Evolutionary conservation across 2,329 filamentous ascomycete species (phyloP).

Genomic region (Clonostachys chloroleuca): DNA sequence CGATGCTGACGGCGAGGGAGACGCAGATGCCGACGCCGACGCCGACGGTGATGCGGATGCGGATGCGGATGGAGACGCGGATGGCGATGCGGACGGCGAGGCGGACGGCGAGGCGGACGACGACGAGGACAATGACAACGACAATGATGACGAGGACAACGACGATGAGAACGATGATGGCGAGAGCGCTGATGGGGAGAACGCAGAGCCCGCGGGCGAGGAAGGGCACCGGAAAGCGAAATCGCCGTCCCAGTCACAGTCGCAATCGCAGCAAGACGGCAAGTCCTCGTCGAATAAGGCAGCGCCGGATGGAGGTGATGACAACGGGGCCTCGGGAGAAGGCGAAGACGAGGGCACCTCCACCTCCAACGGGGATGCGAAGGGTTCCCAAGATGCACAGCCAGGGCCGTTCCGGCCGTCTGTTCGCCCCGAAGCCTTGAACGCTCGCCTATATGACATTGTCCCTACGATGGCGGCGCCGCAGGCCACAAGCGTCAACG

Average conservation of each 20-base stretch:
- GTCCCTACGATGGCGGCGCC: constrained; percentile 95
- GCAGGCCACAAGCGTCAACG: constrained; percentile 92
- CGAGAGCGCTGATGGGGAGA: constrained; percentile 11
- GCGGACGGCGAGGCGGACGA: constrained; percentile 27
- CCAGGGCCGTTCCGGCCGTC: constrained; percentile 41
- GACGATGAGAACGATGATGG: constrained; percentile 22
- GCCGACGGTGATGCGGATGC: constrained; percentile 27
- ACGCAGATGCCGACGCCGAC: constrained; percentile 24
- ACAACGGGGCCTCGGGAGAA: background rate
- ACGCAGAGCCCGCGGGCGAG: constrained; percentile 20
- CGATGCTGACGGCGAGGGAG: constrained; percentile 29
- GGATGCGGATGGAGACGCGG: constrained; percentile 21
- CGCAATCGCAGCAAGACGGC: background rate
- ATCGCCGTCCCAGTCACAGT: background rate
- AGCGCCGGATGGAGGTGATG: constrained; percentile 25
- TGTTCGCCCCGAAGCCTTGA: constrained; percentile 74
- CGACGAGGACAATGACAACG: constrained; percentile 12
- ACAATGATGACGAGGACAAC: constrained; percentile 30
- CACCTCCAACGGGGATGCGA: constrained; percentile 9
- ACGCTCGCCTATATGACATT: constrained; percentile 83
- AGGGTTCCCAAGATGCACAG: constrained; percentile 12
- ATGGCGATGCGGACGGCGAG: constrained; percentile 20
- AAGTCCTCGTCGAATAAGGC: constrained; percentile 5
- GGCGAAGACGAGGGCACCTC: constrained; percentile 6
- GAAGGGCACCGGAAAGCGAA: background rate